A percentile compares a stretch with the other conserved stretches of the same genome.
Conservation (phyloP, 257 asterid species). For the Ballota nigra region DNA sequence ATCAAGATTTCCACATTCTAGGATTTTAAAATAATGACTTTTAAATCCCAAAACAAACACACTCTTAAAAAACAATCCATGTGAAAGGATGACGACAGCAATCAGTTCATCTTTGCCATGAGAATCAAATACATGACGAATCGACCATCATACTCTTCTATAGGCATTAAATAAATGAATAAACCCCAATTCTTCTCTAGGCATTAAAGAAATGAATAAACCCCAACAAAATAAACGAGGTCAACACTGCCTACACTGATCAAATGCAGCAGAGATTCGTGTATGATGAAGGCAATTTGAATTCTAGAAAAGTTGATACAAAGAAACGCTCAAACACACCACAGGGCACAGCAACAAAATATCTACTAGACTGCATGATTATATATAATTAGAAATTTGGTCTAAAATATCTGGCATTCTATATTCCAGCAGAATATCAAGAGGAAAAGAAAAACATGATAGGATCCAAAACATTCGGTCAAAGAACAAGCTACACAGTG, state of each 20-base stretch:
- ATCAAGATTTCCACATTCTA: no score
- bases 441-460: not conserved
- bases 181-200: not conserved
- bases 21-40: no score
- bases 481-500: slow-evolving; percentile 34
- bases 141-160: not conserved
- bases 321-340: not conserved
- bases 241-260: not conserved
- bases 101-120: not conserved
- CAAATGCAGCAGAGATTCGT: not conserved
- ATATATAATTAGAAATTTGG: not conserved
- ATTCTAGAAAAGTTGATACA: not conserved
- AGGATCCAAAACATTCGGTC: not conserved
- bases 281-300: not conserved
- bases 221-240: not conserved
- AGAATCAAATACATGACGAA: no score
- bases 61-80: no score
- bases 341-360: not conserved
- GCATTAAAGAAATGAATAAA: no score
- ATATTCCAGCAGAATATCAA: slow-evolving; percentile 6
- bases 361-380: not conserved
- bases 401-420: not conserved
- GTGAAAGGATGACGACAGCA: not conserved
- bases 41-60: no score
- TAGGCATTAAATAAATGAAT: no score